Conservation (phyloP, 1,284 basidiomycete species). For the Tremellales sp. region DNA sequence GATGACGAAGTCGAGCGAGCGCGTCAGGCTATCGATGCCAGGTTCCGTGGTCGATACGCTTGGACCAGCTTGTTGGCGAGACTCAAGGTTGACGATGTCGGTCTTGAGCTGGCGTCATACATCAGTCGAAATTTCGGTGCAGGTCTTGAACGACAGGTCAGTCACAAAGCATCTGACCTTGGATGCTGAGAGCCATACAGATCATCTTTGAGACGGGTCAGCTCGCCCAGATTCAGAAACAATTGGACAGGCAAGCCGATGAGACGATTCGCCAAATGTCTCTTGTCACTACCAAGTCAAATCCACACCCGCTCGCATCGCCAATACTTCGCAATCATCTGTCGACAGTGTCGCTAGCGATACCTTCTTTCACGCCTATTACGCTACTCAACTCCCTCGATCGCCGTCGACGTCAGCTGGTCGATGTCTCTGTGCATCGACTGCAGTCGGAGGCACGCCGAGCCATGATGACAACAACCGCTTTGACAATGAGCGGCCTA, state of each 20-base stretch:
- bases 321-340: slow-evolving; percentile 66
- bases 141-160: slow-evolving; percentile 63
- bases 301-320: slow-evolving; percentile 56
- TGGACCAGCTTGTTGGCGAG: slow-evolving; percentile 63
- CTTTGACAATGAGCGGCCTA: slow-evolving; percentile 42
- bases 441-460: slow-evolving; percentile 67
- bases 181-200: slow-evolving; percentile 46
- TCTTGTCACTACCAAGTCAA: slow-evolving; percentile 39
- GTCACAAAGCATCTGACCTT: slow-evolving; percentile 19
- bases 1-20: slow-evolving; percentile 54
- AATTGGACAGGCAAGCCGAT: slow-evolving; percentile 53
- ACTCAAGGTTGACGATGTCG: slow-evolving; percentile 65
- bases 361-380: slow-evolving; percentile 54
- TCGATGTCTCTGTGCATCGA: slow-evolving; percentile 56
- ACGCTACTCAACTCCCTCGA: slow-evolving; percentile 59
- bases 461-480: slow-evolving; percentile 54
- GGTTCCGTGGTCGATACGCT: slow-evolving; percentile 56
- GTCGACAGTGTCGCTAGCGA: slow-evolving; percentile 51
- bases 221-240: slow-evolving; percentile 57
- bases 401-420: slow-evolving; percentile 59
- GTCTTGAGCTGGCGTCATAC: slow-evolving; percentile 55
- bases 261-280: slow-evolving; percentile 28
- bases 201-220: slow-evolving; percentile 66
- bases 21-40: slow-evolving; percentile 53
- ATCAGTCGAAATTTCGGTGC: slow-evolving; percentile 60